These are phyloP conservation scores for Penicillium sp. DNA, from an alignment of 2,329 filamentous ascomycete genomes.

Conservation along the genomic window DNA sequence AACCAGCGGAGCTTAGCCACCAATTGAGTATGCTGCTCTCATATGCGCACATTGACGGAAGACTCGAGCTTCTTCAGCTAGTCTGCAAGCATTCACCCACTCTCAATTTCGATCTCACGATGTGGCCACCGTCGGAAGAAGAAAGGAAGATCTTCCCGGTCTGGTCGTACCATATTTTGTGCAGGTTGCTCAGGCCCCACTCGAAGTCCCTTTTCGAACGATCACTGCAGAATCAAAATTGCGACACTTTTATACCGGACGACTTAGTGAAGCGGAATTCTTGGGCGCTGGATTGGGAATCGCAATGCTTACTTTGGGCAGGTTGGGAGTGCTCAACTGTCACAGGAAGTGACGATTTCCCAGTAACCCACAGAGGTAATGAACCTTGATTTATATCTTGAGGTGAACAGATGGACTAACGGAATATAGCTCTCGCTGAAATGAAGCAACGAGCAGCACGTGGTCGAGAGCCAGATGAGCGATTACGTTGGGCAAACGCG, in stretches of 20 bases:
- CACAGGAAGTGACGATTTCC: not conserved
- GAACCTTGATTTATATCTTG: not conserved
- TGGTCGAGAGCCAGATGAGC: not conserved
- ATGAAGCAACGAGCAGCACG: not conserved
- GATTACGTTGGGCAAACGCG: not conserved
- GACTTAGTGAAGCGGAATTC: not conserved
- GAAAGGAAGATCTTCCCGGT: not conserved
- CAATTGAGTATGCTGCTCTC: not conserved
- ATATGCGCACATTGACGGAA: not conserved
- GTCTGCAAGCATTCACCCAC: not conserved
- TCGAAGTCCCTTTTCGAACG: not conserved
- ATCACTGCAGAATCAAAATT: not conserved
- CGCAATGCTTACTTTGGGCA: not conserved
- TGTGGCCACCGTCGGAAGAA: not conserved
- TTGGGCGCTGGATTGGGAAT: not conserved
- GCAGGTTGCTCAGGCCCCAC: not conserved
- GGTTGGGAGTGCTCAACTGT: not conserved
- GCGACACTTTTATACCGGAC: not conserved
- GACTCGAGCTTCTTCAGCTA: not conserved
- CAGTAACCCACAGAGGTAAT: not conserved
- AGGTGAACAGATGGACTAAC: not conserved
- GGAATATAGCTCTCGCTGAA: not conserved
- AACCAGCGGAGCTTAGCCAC: not conserved
- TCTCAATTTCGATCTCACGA: not conserved
- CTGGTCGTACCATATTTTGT: not conserved